Conservation (phyloP, 164 flowering plant genomes). For the Umbilicus rupestris region DNA sequence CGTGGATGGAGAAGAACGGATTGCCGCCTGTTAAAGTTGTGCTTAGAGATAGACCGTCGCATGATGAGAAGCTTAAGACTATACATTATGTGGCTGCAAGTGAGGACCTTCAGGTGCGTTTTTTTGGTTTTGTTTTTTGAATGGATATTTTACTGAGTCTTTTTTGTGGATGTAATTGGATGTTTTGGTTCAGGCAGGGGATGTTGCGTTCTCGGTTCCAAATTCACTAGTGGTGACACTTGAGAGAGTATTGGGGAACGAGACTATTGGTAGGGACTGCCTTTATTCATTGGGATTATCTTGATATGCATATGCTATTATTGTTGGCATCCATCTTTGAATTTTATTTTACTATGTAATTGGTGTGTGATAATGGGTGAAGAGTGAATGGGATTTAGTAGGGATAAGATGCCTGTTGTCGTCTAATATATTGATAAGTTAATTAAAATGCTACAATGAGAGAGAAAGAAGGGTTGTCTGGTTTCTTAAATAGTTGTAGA, state of each 20-base stretch:
- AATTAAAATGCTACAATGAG: background rate
- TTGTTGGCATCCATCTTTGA: background rate
- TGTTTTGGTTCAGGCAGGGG: constrained; percentile 52
- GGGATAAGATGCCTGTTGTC: background rate
- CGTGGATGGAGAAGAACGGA: constrained; percentile 92
- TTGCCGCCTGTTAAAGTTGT: constrained; percentile 79
- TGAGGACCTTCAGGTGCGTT: constrained; percentile 70
- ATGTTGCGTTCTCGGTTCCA: constrained; percentile 84
- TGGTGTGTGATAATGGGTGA: background rate
- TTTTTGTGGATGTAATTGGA: background rate
- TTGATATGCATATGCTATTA: background rate
- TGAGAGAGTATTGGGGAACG: constrained; percentile 91
- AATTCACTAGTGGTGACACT: constrained; percentile 87
- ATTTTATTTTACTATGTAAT: background rate
- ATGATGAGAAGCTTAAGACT: constrained; percentile 37
- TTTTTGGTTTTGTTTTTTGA: background rate
- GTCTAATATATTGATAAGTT: background rate
- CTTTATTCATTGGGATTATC: background rate
- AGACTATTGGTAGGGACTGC: constrained; percentile 57
- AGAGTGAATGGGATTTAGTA: background rate
- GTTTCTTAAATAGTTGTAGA: background rate
- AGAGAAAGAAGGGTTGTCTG: no score
- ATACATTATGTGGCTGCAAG: constrained; percentile 91
- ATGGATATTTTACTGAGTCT: background rate
- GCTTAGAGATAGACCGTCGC: constrained; percentile 62